A percentile compares a stretch with the other conserved stretches of the same genome.
Evolutionary conservation across 1,284 basidiomycete species (phyloP).

Genomic region (Ceratobasidium sp.): DNA sequence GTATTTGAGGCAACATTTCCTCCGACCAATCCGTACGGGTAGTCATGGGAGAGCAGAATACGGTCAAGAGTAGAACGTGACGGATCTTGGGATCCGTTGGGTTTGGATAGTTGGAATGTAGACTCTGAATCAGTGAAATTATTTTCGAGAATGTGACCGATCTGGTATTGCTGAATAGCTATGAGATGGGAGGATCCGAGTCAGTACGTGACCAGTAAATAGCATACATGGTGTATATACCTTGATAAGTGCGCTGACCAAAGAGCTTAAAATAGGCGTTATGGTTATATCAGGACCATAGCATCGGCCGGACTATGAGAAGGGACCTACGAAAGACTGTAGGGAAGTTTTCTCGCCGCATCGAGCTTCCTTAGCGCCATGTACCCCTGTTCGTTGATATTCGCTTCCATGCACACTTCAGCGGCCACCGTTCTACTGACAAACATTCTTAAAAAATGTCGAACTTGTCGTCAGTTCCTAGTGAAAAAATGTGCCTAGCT

Average conservation of each 20-base stretch:
- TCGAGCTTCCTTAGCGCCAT: constrained; percentile 67
- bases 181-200: constrained; percentile 14
- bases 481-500: constrained; percentile 19
- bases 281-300: constrained; percentile 2
- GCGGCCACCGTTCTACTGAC: constrained; percentile 75
- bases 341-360: constrained; percentile 64
- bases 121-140: constrained; percentile 60
- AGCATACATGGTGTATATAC: constrained; percentile 50
- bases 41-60: constrained; percentile 59
- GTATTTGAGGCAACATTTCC: constrained; percentile 37
- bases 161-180: constrained; percentile 72
- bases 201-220: not conserved
- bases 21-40: constrained; percentile 48
- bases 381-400: constrained; percentile 68
- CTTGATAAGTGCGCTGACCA: constrained; percentile 67
- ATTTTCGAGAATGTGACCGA: constrained; percentile 61
- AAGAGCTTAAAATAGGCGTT: constrained; percentile 51
- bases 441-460: constrained; percentile 63
- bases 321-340: constrained; percentile 52
- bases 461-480: not conserved
- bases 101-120: constrained; percentile 66
- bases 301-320: constrained; percentile 1
- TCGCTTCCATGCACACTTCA: constrained; percentile 77
- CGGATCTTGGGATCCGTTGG: constrained; percentile 63
- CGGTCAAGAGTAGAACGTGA: constrained; percentile 67